Conservation (phyloP, 345 rosid genomes). For the Boechera divaricarpa region DNA sequence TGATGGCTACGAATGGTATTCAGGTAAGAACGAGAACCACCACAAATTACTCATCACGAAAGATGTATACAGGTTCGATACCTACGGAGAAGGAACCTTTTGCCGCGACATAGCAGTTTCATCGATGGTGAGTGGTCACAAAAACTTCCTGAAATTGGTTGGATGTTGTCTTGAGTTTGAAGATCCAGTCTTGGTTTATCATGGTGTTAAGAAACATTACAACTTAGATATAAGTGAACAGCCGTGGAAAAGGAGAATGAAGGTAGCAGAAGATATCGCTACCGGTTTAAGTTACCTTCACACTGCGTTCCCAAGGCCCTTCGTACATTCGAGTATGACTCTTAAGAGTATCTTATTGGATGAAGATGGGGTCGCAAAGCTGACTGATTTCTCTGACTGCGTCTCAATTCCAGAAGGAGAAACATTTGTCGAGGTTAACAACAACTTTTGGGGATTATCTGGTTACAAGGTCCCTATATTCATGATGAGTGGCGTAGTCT, state of each 20-base stretch:
- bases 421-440: no score
- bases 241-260: neutral
- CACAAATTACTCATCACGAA: neutral
- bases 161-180: neutral
- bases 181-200: neutral
- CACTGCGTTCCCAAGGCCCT: neutral
- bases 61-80: neutral
- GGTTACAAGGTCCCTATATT: no score
- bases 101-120: neutral
- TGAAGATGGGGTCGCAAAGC: neutral
- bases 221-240: neutral
- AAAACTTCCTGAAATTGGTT: neutral
- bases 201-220: neutral
- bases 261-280: neutral
- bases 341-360: neutral
- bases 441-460: no score
- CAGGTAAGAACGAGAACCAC: neutral
- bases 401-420: no score
- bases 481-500: no score
- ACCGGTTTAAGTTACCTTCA: neutral
- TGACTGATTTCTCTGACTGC: no score
- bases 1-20: accelerated
- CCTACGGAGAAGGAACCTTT: neutral
- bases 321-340: neutral
- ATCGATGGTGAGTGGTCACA: conserved; percentile 1